Evolutionary conservation across 2,329 filamentous ascomycete genomes (phyloP).

Genomic region (Alternaria dauci): DNA sequence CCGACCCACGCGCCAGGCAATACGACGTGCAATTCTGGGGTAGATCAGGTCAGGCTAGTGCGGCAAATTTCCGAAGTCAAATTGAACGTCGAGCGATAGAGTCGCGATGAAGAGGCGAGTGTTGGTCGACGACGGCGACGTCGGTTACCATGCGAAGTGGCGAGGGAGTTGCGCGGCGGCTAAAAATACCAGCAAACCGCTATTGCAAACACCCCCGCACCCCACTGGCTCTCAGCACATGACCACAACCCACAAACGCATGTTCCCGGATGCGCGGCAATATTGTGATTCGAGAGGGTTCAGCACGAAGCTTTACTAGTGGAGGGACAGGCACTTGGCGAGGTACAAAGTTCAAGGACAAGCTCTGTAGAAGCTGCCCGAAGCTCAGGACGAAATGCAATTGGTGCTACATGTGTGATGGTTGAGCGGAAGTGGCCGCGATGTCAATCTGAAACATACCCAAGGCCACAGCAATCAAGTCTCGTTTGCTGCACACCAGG

Average conservation of each 20-base stretch:
- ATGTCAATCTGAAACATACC: constrained; percentile 11
- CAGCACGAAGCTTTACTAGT: constrained; percentile 22
- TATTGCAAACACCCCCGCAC: constrained; percentile 14
- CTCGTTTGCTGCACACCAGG: constrained; percentile 1
- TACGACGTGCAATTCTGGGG: constrained; percentile 39
- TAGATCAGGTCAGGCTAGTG: constrained; percentile 28
- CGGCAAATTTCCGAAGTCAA: constrained; percentile 18
- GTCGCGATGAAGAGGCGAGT: not conserved
- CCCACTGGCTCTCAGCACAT: not conserved
- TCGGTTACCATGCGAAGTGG: constrained; percentile 12
- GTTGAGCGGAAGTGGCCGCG: constrained; percentile 2
- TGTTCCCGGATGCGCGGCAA: constrained; percentile 13
- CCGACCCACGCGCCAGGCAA: constrained; percentile 34
- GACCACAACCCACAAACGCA: constrained; percentile 11
- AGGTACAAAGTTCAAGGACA: constrained; percentile 9
- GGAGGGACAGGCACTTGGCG: constrained; percentile 13
- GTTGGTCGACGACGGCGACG: constrained; percentile 4
- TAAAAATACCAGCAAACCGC: constrained; percentile 22
- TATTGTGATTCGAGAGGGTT: constrained; percentile 17
- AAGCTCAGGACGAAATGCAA: constrained; percentile 1
- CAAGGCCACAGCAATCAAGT: not conserved
- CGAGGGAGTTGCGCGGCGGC: constrained; percentile 7
- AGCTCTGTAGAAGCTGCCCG: not conserved
- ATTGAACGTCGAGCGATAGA: constrained; percentile 3
- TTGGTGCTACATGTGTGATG: constrained; percentile 1